A percentile compares a stretch with the other conserved stretches of the same genome.
These are phyloP conservation scores for Rubia peregrina DNA, from an alignment of 305 asterid genomes.

Conservation along the genomic window DNA sequence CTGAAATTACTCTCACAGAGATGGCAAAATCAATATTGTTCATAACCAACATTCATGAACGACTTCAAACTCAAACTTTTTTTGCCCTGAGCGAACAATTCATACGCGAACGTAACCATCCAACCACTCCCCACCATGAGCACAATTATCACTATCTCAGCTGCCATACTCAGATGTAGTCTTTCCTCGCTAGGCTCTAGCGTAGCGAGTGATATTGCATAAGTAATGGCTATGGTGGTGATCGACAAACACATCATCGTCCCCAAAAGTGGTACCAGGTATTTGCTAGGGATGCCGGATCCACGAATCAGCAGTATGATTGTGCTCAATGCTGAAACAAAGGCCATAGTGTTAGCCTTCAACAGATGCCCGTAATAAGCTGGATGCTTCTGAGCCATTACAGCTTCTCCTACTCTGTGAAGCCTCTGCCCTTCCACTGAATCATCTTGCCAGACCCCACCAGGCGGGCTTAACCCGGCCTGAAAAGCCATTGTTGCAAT, in stretches of 20 bases:
- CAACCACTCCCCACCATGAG: slow-evolving; percentile 3
- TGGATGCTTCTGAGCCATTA: slow-evolving; percentile 33
- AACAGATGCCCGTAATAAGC: slow-evolving; percentile 25
- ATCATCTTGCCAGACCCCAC: slow-evolving; percentile 35
- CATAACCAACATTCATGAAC: not conserved
- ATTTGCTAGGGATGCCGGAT: slow-evolving; percentile 23
- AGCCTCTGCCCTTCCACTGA: slow-evolving; percentile 10
- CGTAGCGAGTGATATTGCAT: slow-evolving; percentile 20
- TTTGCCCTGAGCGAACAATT: not conserved
- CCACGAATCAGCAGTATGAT: slow-evolving; percentile 45
- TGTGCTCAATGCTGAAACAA: slow-evolving; percentile 40
- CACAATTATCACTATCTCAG: slow-evolving; percentile 10
- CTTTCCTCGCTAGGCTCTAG: slow-evolving; percentile 17
- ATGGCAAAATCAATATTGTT: not conserved
- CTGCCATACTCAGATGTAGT: not conserved
- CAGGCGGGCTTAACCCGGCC: slow-evolving; percentile 40
- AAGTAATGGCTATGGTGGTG: slow-evolving; percentile 29
- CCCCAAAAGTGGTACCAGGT: slow-evolving; percentile 32
- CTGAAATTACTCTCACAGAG: not conserved
- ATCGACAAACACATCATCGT: slow-evolving; percentile 39
- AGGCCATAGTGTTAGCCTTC: slow-evolving; percentile 33
- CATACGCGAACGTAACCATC: slow-evolving; percentile 2
- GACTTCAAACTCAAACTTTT: not conserved
- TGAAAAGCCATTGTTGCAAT: slow-evolving; percentile 41
- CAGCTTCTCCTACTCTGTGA: slow-evolving; percentile 33